These are phyloP conservation scores for Catunica adiposa DNA, from an alignment of 2,329 filamentous ascomycete species.

Conservation along the genomic window DNA sequence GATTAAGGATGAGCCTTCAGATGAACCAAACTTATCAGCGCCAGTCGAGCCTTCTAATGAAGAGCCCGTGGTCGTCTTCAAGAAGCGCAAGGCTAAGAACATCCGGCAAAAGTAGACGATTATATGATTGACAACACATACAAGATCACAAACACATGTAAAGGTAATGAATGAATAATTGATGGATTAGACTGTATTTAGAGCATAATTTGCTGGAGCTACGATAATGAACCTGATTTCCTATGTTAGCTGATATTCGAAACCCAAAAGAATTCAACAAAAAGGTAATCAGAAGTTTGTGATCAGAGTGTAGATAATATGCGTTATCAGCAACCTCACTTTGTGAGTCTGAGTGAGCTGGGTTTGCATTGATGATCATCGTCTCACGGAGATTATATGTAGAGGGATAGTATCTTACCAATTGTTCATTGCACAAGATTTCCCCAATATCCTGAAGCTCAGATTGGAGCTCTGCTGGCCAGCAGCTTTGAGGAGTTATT, in stretches of 20 bases:
- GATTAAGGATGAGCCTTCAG: neutral
- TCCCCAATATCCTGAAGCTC: neutral
- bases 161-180: neutral
- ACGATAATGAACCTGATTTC: neutral
- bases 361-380: constrained; percentile 13
- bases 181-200: neutral
- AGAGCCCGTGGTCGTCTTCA: constrained; percentile 42
- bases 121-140: neutral
- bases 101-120: constrained; percentile 37
- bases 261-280: neutral
- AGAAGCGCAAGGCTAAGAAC: constrained; percentile 59
- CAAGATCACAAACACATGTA: neutral
- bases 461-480: neutral
- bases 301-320: constrained; percentile 14
- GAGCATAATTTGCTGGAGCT: neutral
- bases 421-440: neutral
- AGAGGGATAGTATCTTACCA: constrained; percentile 4
- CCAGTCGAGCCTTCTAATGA: constrained; percentile 15
- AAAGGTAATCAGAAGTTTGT: neutral
- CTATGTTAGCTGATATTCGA: neutral
- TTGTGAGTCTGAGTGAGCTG: constrained; percentile 14
- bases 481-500: no score
- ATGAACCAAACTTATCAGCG: neutral
- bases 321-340: constrained; percentile 13
- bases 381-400: constrained; percentile 1